Evolutionary conservation across 805 yeast species (phyloP).

Genomic region (Starmera dryadoides): DNA sequence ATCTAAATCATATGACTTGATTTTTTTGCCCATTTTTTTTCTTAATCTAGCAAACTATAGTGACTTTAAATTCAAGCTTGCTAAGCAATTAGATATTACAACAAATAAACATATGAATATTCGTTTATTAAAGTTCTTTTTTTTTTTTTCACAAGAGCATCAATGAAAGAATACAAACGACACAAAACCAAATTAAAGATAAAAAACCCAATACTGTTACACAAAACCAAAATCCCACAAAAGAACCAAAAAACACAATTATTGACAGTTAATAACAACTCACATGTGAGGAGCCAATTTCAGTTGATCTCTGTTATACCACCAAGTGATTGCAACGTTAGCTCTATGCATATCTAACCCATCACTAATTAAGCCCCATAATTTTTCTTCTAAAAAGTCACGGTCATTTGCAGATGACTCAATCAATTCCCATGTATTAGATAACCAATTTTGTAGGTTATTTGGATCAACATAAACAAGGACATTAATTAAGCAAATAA

Average conservation of each 20-base stretch:
- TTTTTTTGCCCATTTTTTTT: background rate
- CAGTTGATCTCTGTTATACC: conserved; percentile 36
- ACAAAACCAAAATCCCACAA: no score
- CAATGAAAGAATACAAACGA: no score
- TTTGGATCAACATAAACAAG: conserved; percentile 45
- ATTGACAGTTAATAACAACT: no score
- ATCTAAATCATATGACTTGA: background rate
- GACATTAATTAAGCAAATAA: conserved; percentile 38
- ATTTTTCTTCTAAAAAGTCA: conserved; percentile 27
- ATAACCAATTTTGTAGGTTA: conserved; percentile 39
- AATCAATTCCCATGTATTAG: conserved; percentile 31
- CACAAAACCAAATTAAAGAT: no score
- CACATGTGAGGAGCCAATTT: background rate
- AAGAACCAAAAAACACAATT: no score
- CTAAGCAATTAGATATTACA: no score
- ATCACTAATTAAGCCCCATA: conserved; percentile 53
- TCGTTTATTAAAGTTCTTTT: no score
- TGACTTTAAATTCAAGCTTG: no score
- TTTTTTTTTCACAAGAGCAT: no score
- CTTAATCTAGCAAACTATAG: background rate
- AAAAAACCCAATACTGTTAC: no score
- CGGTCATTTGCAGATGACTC: conserved; percentile 30
- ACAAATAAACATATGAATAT: no score
- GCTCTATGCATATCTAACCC: conserved; percentile 52
- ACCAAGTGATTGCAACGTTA: conserved; percentile 51